These are phyloP conservation scores for Candida ipomoeae DNA, from an alignment of 805 yeast genomes.

Conservation along the genomic window DNA sequence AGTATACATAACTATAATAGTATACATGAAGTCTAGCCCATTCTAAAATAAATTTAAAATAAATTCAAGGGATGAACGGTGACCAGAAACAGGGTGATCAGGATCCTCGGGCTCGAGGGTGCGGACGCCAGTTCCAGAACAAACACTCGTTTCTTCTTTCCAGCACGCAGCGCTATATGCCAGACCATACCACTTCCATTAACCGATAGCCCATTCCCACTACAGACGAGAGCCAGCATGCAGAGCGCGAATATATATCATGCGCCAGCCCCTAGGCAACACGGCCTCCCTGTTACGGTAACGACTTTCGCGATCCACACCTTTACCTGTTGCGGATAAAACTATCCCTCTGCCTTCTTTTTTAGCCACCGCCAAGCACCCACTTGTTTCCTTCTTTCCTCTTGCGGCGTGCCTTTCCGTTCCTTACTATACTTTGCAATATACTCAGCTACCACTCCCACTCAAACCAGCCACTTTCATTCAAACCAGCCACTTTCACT, in stretches of 20 bases:
- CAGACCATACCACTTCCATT: neutral
- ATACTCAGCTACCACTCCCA: neutral
- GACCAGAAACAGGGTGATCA: too few species aligned
- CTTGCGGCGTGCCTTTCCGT: neutral
- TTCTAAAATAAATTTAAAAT: too few species aligned
- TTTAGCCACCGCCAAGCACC: neutral
- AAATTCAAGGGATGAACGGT: too few species aligned
- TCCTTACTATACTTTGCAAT: neutral
- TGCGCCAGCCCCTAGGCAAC: slow-evolving; percentile 1
- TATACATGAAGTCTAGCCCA: too few species aligned
- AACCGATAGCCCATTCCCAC: neutral
- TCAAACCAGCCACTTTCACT: too few species aligned
- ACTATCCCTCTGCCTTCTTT: neutral
- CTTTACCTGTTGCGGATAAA: neutral
- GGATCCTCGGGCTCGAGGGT: too few species aligned
- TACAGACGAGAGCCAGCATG: neutral
- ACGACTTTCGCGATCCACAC: neutral
- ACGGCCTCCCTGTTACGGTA: neutral
- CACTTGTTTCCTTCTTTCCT: neutral
- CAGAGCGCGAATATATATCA: slow-evolving; percentile 1
- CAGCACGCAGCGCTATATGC: neutral
- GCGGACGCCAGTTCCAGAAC: too few species aligned
- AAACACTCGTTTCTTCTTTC: neutral
- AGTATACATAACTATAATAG: too few species aligned
- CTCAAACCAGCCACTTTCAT: too few species aligned